Base-by-base conservation (phyloP, 257 asterid species). In the Verbena officinalis region DNA sequence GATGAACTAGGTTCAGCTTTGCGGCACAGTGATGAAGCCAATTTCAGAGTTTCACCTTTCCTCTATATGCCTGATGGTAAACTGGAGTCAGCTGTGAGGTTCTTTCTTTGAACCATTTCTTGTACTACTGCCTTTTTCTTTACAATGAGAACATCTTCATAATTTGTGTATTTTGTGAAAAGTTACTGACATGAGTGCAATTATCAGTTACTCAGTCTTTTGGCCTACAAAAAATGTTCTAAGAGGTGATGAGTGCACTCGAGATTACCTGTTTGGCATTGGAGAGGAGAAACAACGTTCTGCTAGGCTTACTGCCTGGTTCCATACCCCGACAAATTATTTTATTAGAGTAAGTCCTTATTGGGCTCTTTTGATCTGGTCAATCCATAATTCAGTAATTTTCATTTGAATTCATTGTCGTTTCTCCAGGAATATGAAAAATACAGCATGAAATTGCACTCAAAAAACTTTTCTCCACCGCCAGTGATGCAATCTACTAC, bases 231-330 rank as follows among this genome's bases (percentile, higher is more conserved):
- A 73, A 64, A 63, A 68, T 63, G 65, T 86, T 62, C 84, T 55
- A 71, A 81, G 65, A 65, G 91, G 88, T 68, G 95, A 86, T 30
- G 99, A 90, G 73, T 93, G 99, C 88, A 86, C 88, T 67, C 87
- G 92, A 19, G 95, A 93, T 79, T 93, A 74, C 73, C 85, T 93
- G 70, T 78, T 74, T 68, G 96, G 97, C 74, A 86, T 93, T 21
- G 95, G 95, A 59, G 99, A 93, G 81, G 87, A 87, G 62, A 85
- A 78, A 72, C 99, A 93, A 67, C 95, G 99, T 27, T 90, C 97
- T 71, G 89, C 97, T 72, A 84, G 99, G 80, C 95, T 90, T 62
- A 90, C 96, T 78, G 97, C 99, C 51, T 90, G 99, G 99, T 93
- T 93, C 81, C 92, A 83, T 61, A 93, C 99, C 74, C 97, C 96